Percentiles rank a stretch among this genome's conserved stretches.
Evolutionary conservation across 768 basidiomycete genomes (phyloP).

Genomic region (Calvatia gigantea): DNA sequence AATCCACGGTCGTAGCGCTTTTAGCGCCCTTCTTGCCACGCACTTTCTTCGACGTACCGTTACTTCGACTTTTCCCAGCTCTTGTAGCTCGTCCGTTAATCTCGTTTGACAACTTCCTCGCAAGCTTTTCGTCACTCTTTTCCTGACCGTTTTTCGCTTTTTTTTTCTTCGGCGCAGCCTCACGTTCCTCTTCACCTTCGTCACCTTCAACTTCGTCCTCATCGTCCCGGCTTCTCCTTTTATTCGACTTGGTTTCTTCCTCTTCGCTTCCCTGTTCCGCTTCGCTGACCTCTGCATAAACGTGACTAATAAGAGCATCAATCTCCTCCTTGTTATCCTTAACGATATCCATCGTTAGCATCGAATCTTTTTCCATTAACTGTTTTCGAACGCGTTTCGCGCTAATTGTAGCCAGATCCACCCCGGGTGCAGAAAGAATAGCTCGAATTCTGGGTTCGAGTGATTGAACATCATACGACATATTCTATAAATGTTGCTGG

Average conservation of each 20-base stretch:
- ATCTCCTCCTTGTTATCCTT: slow-evolving; percentile 67
- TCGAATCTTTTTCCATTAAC: slow-evolving; percentile 49
- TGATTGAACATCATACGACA: slow-evolving; percentile 50
- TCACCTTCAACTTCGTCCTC: slow-evolving; percentile 27
- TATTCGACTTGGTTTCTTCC: slow-evolving; percentile 31
- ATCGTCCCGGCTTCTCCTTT: slow-evolving; percentile 36
- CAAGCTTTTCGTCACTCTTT: slow-evolving; percentile 67
- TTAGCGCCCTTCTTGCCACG: slow-evolving; percentile 56
- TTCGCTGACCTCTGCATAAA: slow-evolving; percentile 58
- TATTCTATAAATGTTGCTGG: slow-evolving; percentile 18
- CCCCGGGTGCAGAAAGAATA: slow-evolving; percentile 74
- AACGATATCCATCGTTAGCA: slow-evolving; percentile 55
- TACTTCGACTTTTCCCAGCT: slow-evolving; percentile 35
- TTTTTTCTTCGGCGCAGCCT: slow-evolving; percentile 38
- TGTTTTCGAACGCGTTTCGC: slow-evolving; percentile 87
- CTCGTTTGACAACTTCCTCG: slow-evolving; percentile 66
- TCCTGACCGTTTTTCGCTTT: slow-evolving; percentile 45
- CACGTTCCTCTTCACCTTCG: slow-evolving; percentile 30
- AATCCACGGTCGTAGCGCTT: slow-evolving; percentile 50
- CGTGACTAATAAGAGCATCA: slow-evolving; percentile 61
- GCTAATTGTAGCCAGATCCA: slow-evolving; percentile 75
- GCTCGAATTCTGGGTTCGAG: slow-evolving; percentile 61
- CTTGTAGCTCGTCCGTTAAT: slow-evolving; percentile 61
- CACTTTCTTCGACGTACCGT: slow-evolving; percentile 37
- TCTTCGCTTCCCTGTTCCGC: slow-evolving; percentile 28